These are phyloP conservation scores for Dothidotthia symphoricarpi DNA, from an alignment of 2,329 filamentous ascomycete species.

Conservation along the genomic window DNA sequence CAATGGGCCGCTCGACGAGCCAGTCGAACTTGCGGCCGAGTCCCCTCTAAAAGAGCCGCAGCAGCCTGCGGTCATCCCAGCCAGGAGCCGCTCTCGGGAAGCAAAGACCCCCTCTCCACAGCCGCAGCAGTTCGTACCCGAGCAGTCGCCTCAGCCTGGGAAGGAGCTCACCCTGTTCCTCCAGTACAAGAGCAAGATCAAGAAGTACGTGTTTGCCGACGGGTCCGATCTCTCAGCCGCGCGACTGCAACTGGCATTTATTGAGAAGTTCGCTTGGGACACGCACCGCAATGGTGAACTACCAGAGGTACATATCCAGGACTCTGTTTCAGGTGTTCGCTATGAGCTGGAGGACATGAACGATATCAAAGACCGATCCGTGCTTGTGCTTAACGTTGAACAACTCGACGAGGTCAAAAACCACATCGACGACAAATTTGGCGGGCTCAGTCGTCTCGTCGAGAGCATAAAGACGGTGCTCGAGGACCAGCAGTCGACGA, in stretches of 20 bases:
- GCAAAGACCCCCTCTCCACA: conserved; percentile 44
- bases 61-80: conserved; percentile 20
- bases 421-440: conserved; percentile 90
- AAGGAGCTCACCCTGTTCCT: conserved; percentile 93
- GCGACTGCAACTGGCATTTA: conserved; percentile 89
- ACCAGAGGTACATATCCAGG: conserved; percentile 97
- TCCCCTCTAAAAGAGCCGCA: conserved; percentile 24
- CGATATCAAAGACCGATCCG: conserved; percentile 92
- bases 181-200: conserved; percentile 95
- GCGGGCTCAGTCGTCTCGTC: conserved; percentile 75
- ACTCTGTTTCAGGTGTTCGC: conserved; percentile 90
- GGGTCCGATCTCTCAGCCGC: conserved; percentile 85
- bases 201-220: conserved; percentile 87
- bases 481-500: conserved; percentile 74
- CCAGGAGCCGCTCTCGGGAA: conserved; percentile 32
- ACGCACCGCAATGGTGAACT: conserved; percentile 94
- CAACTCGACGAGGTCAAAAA: conserved; percentile 92
- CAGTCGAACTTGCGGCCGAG: conserved; percentile 26
- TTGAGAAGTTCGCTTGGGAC: conserved; percentile 99
- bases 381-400: conserved; percentile 93
- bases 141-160: conserved; percentile 66
- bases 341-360: conserved; percentile 91
- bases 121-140: conserved; percentile 46
- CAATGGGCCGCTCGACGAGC: conserved; percentile 38
- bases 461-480: conserved; percentile 81